These are phyloP conservation scores for Coffea canephora DNA, from an alignment of 257 asterid genomes.

Conservation along the genomic window DNA sequence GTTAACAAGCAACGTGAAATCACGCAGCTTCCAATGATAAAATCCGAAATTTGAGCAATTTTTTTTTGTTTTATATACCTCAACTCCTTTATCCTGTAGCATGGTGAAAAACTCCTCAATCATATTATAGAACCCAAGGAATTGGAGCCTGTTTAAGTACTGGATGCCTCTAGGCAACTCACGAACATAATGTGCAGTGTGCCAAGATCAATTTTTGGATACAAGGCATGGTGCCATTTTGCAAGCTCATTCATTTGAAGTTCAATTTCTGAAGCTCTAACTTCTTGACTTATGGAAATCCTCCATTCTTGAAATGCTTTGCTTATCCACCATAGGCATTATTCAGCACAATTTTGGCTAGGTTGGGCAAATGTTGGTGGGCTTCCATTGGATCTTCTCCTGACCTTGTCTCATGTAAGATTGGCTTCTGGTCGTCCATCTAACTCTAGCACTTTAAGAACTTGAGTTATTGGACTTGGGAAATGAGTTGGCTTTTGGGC, in stretches of 20 bases:
- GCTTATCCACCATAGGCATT: constrained; percentile 20
- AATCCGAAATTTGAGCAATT: constrained; percentile 1
- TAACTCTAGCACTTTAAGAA: background rate
- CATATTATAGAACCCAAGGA: constrained; percentile 1
- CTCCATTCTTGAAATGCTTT: constrained; percentile 6
- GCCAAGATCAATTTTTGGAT: background rate
- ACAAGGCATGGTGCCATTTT: constrained; percentile 20
- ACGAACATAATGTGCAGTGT: constrained; percentile 1
- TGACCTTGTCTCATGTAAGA: background rate
- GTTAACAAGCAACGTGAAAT: too few species aligned
- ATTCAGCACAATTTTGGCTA: background rate
- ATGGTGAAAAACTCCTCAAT: background rate
- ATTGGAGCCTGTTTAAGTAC: constrained; percentile 8
- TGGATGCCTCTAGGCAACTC: constrained; percentile 19
- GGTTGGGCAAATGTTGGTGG: background rate
- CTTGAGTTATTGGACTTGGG: background rate
- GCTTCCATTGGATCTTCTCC: constrained; percentile 8
- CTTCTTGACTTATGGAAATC: constrained; percentile 13
- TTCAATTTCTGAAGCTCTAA: background rate
- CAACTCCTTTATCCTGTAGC: background rate
- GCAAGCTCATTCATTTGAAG: constrained; percentile 17
- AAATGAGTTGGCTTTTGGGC: too few species aligned
- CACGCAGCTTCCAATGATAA: background rate
- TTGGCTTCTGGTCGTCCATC: background rate
- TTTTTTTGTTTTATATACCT: background rate